These are phyloP conservation scores for Triticum monococcum DNA, from an alignment of 176 grass and related monocot species.

Conservation along the genomic window DNA sequence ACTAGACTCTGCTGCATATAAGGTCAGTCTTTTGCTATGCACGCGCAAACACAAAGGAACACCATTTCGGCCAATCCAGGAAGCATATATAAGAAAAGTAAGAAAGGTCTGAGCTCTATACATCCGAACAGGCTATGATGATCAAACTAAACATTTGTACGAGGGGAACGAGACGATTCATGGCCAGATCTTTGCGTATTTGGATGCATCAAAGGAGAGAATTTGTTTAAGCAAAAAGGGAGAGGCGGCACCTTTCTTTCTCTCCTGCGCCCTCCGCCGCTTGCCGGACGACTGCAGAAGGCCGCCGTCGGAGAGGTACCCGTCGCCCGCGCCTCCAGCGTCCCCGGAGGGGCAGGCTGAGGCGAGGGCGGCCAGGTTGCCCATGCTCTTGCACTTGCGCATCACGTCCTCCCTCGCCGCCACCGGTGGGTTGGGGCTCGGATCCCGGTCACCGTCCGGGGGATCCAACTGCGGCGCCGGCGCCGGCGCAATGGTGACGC, in stretches of 20 bases:
- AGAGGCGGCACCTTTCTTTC: conserved; percentile 62
- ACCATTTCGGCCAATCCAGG: conserved; percentile 21
- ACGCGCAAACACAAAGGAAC: neutral
- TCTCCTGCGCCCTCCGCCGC: conserved; percentile 46
- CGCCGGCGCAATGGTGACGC: conserved; percentile 54
- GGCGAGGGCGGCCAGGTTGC: conserved; percentile 48
- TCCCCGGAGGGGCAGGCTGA: conserved; percentile 7
- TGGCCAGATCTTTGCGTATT: conserved; percentile 37
- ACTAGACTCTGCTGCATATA: neutral
- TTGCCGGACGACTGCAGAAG: conserved; percentile 40
- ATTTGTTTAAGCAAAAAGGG: neutral
- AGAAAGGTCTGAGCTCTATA: conserved; percentile 12
- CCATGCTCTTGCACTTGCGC: conserved; percentile 71
- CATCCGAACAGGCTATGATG: conserved; percentile 7
- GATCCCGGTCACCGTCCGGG: conserved; percentile 18
- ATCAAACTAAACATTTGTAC: conserved; percentile 10
- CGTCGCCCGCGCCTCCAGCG: conserved; percentile 27
- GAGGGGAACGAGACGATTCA: neutral
- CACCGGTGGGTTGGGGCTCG: conserved; percentile 33
- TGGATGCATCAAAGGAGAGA: neutral
- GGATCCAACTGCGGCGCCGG: conserved; percentile 28
- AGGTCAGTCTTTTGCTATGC: neutral
- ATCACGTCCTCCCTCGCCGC: conserved; percentile 58
- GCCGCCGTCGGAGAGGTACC: conserved; percentile 60
- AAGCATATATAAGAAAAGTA: neutral